Conservation (phyloP, 2,329 filamentous ascomycete genomes). For the Penicillium sp. region DNA sequence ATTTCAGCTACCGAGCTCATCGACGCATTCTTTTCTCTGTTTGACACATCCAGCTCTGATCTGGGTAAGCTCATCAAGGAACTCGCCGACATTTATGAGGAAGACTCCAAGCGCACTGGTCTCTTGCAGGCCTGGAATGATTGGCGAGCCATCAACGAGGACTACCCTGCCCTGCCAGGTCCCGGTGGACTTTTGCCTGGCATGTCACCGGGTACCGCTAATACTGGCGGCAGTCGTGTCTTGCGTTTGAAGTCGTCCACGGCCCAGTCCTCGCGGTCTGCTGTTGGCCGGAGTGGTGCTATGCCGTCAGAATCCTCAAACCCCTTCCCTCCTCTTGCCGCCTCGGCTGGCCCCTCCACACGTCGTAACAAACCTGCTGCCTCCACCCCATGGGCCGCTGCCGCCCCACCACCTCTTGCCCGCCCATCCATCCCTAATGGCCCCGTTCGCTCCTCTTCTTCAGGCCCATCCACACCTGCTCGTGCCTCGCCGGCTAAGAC, state of each 20-base stretch:
- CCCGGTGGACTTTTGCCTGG: conserved; percentile 66
- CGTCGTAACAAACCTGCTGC: conserved; percentile 22
- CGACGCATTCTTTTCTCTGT: conserved; percentile 83
- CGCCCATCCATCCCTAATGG: conserved; percentile 24
- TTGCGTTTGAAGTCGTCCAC: conserved; percentile 70
- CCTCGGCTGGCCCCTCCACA: conserved; percentile 21
- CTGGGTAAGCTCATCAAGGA: conserved; percentile 89
- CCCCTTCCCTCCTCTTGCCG: conserved; percentile 49
- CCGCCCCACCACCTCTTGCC: conserved; percentile 22
- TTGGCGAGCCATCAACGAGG: conserved; percentile 93
- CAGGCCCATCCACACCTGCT: conserved; percentile 24
- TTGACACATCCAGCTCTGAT: conserved; percentile 76
- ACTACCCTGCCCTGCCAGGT: conserved; percentile 85
- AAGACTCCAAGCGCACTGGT: conserved; percentile 68
- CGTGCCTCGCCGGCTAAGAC: conserved; percentile 22
- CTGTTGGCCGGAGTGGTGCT: conserved; percentile 60
- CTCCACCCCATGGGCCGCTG: conserved; percentile 26
- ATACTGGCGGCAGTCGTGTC: conserved; percentile 59
- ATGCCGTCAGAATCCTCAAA: conserved; percentile 43
- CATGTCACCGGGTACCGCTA: conserved; percentile 44
- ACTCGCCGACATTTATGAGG: conserved; percentile 88
- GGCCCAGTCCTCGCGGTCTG: conserved; percentile 64
- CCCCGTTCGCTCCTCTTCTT: conserved; percentile 28
- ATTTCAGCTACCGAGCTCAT: conserved; percentile 75
- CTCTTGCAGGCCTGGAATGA: conserved; percentile 88